These are phyloP conservation scores for Pinus albicaulis DNA, from an alignment of 75 land plant genomes.

Conservation along the genomic window DNA sequence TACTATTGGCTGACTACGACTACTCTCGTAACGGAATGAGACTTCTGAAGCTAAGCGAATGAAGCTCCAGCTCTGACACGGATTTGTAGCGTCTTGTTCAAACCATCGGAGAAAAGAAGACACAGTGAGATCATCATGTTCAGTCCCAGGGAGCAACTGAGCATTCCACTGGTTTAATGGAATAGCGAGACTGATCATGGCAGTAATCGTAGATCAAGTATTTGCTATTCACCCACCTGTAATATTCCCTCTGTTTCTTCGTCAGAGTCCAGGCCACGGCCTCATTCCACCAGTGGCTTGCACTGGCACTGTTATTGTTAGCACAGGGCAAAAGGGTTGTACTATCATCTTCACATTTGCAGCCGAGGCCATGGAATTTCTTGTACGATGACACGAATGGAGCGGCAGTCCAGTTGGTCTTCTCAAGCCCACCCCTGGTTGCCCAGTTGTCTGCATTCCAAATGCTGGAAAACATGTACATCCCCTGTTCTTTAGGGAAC, in stretches of 20 bases:
- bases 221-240: constrained; percentile 57
- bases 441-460: constrained; percentile 94
- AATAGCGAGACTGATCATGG: constrained; percentile 53
- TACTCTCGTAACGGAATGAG: too few relatives aligned
- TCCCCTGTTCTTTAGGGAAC: constrained; percentile 79
- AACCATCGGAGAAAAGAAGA: too few relatives aligned
- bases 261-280: constrained; percentile 55
- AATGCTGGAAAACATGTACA: constrained; percentile 83
- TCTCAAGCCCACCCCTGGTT: constrained; percentile 79
- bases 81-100: too few relatives aligned
- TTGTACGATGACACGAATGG: constrained; percentile 84
- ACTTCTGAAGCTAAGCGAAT: too few relatives aligned
- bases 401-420: constrained; percentile 72
- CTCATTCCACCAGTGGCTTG: constrained; percentile 67
- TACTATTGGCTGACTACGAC: too few relatives aligned
- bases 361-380: constrained; percentile 65
- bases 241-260: constrained; percentile 40
- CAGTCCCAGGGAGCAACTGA: constrained; percentile 9
- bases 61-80: too few relatives aligned
- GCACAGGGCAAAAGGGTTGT: too few relatives aligned
- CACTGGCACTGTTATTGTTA: too few relatives aligned
- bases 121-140: not conserved
- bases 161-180: constrained; percentile 63
- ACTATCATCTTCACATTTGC: constrained; percentile 24
- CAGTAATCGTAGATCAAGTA: constrained; percentile 71